Evolutionary conservation across 2,329 filamentous ascomycete species (phyloP).

Genomic region (Fonsecaea erecta): DNA sequence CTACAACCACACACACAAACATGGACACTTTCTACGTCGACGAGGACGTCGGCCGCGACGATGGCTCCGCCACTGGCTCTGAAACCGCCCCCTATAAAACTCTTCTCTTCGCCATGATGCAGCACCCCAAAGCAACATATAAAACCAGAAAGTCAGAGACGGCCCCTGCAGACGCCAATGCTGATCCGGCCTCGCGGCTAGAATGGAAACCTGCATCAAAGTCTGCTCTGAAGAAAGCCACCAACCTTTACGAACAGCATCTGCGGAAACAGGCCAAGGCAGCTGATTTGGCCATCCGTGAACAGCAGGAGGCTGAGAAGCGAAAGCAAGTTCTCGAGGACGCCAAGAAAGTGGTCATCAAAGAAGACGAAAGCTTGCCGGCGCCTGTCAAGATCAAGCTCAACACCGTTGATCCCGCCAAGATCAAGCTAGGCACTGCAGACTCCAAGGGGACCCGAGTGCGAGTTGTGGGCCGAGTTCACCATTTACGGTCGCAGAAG

Average conservation of each 20-base stretch:
- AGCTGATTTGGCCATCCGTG: slow-evolving; percentile 70
- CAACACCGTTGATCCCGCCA: slow-evolving; percentile 67
- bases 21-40: slow-evolving; percentile 72
- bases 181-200: slow-evolving; percentile 66
- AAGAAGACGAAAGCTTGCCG: slow-evolving; percentile 74
- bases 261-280: slow-evolving; percentile 86
- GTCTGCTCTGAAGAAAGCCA: slow-evolving; percentile 83
- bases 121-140: slow-evolving; percentile 68
- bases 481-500: slow-evolving; percentile 80
- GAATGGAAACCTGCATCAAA: slow-evolving; percentile 84
- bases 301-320: slow-evolving; percentile 74
- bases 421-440: slow-evolving; percentile 60
- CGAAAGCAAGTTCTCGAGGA: slow-evolving; percentile 75
- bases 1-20: neutral
- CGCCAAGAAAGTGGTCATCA: slow-evolving; percentile 75
- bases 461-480: slow-evolving; percentile 79
- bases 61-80: slow-evolving; percentile 67
- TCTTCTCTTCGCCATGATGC: slow-evolving; percentile 75
- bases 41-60: slow-evolving; percentile 76
- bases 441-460: slow-evolving; percentile 72
- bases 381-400: slow-evolving; percentile 76
- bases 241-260: slow-evolving; percentile 72
- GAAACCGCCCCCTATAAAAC: slow-evolving; percentile 80
- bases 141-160: slow-evolving; percentile 70
- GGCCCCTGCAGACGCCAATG: slow-evolving; percentile 63